Conservation (phyloP, 2,329 filamentous ascomycete genomes). For the Fusarium transvaalense region DNA sequence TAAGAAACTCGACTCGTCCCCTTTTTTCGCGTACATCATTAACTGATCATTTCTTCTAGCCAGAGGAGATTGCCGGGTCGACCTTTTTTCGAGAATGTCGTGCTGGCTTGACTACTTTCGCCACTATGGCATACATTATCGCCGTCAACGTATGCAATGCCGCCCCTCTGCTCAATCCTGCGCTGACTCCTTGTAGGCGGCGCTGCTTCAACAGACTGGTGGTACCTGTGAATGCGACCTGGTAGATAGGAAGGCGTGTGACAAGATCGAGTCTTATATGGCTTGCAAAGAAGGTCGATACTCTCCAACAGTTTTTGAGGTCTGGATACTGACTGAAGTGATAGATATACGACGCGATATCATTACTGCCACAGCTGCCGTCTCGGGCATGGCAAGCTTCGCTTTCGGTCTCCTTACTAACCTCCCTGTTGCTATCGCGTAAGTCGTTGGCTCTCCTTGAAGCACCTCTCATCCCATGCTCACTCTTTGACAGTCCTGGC, state of each 20-base stretch:
- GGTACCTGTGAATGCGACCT: constrained; percentile 78
- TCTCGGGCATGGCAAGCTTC: constrained; percentile 80
- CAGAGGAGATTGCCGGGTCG: constrained; percentile 74
- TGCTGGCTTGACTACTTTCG: constrained; percentile 83
- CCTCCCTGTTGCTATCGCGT: constrained; percentile 68
- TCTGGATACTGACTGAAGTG: background rate
- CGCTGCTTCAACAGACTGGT: constrained; percentile 79
- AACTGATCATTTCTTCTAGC: constrained; percentile 57
- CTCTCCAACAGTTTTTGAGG: rapidly evolving
- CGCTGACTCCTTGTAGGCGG: constrained; percentile 63
- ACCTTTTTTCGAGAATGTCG: constrained; percentile 83
- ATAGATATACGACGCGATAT: constrained; percentile 77
- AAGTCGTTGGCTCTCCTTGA: constrained; percentile 10
- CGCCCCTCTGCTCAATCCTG: too few species aligned
- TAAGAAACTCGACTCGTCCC: constrained; percentile 54
- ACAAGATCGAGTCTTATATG: constrained; percentile 59
- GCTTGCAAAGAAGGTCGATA: constrained; percentile 62
- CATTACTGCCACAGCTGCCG: constrained; percentile 85
- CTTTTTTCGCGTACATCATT: background rate
- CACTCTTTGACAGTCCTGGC: constrained; percentile 63
- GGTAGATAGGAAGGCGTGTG: constrained; percentile 60
- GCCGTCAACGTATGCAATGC: constrained; percentile 69
- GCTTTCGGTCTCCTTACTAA: constrained; percentile 86
- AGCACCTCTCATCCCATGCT: background rate
- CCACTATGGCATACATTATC: constrained; percentile 89